Conservation (phyloP, 2,329 filamentous ascomycete genomes). For the Taxawa tesnikishii region DNA sequence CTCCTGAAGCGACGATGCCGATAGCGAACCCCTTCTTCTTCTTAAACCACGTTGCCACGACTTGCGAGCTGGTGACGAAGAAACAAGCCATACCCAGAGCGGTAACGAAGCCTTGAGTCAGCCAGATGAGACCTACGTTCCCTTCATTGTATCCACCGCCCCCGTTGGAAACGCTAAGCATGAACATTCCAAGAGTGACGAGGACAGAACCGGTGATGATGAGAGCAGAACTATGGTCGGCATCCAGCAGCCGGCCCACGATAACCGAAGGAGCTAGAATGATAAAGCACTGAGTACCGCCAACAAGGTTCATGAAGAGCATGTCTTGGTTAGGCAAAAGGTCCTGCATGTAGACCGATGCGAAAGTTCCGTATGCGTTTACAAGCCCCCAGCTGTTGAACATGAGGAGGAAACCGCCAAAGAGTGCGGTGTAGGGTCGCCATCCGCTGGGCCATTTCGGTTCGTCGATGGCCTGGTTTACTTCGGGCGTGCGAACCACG, state of each 20-base stretch:
- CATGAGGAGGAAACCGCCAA: conserved; percentile 39
- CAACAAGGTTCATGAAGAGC: conserved; percentile 33
- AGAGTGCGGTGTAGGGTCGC: conserved; percentile 30
- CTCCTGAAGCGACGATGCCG: conserved; percentile 38
- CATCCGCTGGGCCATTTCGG: conserved; percentile 32
- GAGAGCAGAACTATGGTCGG: conserved; percentile 28
- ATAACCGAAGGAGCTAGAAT: conserved; percentile 32
- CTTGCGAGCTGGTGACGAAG: conserved; percentile 31
- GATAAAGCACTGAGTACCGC: conserved; percentile 34
- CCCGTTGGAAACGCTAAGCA: conserved; percentile 29
- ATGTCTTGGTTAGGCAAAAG: conserved; percentile 28
- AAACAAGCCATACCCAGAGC: conserved; percentile 40
- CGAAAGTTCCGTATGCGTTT: conserved; percentile 38
- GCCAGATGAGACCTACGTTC: conserved; percentile 31
- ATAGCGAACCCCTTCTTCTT: conserved; percentile 34
- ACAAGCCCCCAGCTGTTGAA: conserved; percentile 37
- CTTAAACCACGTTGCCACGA: conserved; percentile 38
- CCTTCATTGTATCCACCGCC: conserved; percentile 20
- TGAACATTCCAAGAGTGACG: conserved; percentile 31
- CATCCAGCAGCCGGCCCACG: conserved; percentile 37
- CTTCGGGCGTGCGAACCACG: not conserved
- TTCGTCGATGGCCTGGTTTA: conserved; percentile 12
- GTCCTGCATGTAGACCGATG: conserved; percentile 35
- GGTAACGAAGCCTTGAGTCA: conserved; percentile 33
- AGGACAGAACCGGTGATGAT: conserved; percentile 29